Conservation (phyloP, 345 rosid genomes). For the Eucalyptus camaldulensis region DNA sequence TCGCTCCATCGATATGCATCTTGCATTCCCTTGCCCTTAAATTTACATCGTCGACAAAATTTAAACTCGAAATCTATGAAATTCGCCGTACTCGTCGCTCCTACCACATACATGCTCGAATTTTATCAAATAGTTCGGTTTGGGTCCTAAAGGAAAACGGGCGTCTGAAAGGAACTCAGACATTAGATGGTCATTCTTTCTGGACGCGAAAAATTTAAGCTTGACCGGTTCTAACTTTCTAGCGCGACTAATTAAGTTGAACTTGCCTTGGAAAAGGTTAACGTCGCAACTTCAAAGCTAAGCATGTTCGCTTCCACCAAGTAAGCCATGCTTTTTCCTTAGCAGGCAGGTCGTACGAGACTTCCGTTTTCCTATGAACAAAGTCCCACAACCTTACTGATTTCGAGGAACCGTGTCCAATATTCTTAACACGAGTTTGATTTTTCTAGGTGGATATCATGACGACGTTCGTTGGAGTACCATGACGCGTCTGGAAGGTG, state of each 20-base stretch:
- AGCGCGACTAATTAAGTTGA: not conserved
- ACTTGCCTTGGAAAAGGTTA: not conserved
- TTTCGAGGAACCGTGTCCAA: not conserved
- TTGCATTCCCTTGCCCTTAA: not conserved
- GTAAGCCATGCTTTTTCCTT: not conserved
- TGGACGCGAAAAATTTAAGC: not conserved
- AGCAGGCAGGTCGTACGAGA: not conserved
- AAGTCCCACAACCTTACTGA: not conserved
- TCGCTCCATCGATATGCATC: not conserved
- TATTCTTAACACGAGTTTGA: not conserved
- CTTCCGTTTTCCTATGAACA: not conserved
- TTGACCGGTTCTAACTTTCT: not conserved
- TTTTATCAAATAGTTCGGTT: not conserved
- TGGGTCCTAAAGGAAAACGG: not conserved
- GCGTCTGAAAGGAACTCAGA: not conserved
- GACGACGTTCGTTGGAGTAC: not conserved
- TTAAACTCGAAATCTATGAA: not conserved
- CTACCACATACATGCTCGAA: not conserved
- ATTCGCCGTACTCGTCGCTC: not conserved
- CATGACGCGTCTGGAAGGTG: not conserved
- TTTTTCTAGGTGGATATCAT: not conserved
- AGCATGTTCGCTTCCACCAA: not conserved
- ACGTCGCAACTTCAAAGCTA: not conserved
- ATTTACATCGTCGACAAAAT: not conserved
- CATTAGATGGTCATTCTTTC: not conserved